Evolutionary conservation across 495 filamentous ascomycete genomes (phyloP).

Genomic region (Zalerion maritima): DNA sequence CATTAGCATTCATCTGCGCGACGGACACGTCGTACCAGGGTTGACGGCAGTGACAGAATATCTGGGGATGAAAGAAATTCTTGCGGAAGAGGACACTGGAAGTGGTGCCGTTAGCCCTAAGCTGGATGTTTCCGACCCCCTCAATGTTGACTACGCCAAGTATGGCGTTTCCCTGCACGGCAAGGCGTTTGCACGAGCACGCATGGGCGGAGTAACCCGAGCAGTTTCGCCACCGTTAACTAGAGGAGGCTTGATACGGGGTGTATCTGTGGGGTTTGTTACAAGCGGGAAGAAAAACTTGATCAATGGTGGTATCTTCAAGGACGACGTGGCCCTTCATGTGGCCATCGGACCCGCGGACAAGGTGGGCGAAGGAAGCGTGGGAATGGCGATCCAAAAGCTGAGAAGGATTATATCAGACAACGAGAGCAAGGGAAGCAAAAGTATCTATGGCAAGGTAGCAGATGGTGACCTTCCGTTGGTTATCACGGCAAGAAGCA

Average conservation of each 20-base stretch:
- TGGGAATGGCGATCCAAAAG: conserved; percentile 14
- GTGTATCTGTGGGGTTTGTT: conserved; percentile 30
- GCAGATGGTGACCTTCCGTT: conserved; percentile 17
- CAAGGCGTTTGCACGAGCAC: conserved; percentile 26
- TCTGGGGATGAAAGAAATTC: conserved; percentile 33
- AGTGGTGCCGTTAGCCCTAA: conserved; percentile 20
- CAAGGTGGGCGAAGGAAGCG: conserved; percentile 12
- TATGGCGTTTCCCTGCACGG: conserved; percentile 35
- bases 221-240: conserved; percentile 29
- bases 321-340: conserved; percentile 31
- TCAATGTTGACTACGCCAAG: conserved; percentile 26
- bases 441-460: conserved; percentile 17
- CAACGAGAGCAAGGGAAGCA: conserved; percentile 13
- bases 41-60: conserved; percentile 27
- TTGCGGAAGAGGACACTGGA: conserved; percentile 20
- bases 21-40: conserved; percentile 32
- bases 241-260: conserved; percentile 24
- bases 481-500: conserved; percentile 18
- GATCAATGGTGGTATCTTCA: conserved; percentile 23
- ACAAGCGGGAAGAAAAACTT: conserved; percentile 26
- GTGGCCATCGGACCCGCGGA: conserved; percentile 18
- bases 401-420: conserved; percentile 13
- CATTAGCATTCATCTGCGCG: conserved; percentile 18
- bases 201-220: conserved; percentile 34
- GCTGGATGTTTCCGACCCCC: conserved; percentile 9